phyloP scores from a whole-genome alignment of 23 red algal genomes.

The Gracilariopsis chorda region DNA sequence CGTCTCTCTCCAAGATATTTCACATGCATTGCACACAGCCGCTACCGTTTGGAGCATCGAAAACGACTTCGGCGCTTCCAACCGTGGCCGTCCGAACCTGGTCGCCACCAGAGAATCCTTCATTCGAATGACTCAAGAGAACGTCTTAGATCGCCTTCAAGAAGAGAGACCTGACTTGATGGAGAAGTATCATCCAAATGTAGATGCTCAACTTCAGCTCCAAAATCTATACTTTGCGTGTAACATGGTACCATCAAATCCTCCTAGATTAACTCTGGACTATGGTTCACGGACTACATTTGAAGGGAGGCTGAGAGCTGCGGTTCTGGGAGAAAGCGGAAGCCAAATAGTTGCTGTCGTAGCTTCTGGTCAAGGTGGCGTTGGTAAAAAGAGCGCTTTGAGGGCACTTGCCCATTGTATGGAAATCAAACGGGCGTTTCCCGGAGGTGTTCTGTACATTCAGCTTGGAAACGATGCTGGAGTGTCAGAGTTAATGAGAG shows the following conservation, averaged over 20 bases:
- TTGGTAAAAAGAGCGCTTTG: not conserved
- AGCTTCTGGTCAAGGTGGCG: not conserved
- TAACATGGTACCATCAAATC: not conserved
- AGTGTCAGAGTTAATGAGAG: not conserved
- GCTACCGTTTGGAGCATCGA: not conserved
- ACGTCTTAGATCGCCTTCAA: not conserved
- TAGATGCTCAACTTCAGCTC: not conserved
- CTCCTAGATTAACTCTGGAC: not conserved
- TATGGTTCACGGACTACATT: not conserved
- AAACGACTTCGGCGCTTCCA: not conserved
- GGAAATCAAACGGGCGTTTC: not conserved
- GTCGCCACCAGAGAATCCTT: not conserved
- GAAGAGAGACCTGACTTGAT: not conserved
- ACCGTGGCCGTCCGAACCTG: not conserved
- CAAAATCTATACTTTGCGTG: not conserved
- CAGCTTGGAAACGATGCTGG: slow-evolving; percentile 9
- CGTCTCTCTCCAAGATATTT: not conserved
- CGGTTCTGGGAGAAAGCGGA: not conserved
- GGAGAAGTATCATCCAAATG: not conserved
- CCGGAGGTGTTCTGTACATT: slow-evolving; percentile 7
- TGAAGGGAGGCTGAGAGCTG: not conserved
- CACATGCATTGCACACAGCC: not conserved
- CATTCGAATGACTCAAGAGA: not conserved
- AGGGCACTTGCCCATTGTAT: not conserved
- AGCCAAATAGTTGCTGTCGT: not conserved